Conservation (phyloP, 2,329 filamentous ascomycete species). For the Sclerotinia trifoliorum region DNA sequence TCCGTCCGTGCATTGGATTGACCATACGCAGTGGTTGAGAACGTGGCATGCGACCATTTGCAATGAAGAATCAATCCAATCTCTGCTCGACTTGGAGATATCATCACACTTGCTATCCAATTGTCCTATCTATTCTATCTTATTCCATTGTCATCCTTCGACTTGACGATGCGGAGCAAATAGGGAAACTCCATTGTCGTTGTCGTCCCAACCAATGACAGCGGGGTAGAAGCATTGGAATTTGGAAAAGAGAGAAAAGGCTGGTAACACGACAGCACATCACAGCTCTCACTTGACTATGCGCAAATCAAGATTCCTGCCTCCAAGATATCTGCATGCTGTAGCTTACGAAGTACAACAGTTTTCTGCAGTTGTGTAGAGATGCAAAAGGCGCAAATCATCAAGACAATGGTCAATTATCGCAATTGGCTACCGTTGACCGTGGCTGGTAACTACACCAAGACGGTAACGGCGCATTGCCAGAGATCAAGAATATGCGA, state of each 20-base stretch:
- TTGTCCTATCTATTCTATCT: not conserved
- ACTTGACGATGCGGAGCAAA: not conserved
- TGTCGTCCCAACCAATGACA: conserved; percentile 19
- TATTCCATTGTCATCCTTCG: not conserved
- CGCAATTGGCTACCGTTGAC: conserved; percentile 9
- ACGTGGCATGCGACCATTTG: conserved; percentile 22
- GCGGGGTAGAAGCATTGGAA: not conserved
- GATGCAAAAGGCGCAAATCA: conserved; percentile 1
- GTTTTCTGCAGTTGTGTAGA: conserved; percentile 3
- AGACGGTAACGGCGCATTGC: not conserved
- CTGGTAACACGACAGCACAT: conserved; percentile 21
- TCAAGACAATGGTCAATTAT: conserved; percentile 3
- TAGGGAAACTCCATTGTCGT: conserved; percentile 6
- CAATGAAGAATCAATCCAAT: conserved; percentile 2
- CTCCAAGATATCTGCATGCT: conserved; percentile 10
- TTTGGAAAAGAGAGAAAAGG: conserved; percentile 9
- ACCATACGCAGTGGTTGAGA: not conserved
- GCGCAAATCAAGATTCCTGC: conserved; percentile 16
- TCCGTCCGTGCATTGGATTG: conserved; percentile 9
- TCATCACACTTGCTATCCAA: conserved; percentile 13
- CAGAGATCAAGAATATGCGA: conserved; percentile 7
- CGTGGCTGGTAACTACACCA: conserved; percentile 21
- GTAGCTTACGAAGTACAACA: not conserved
- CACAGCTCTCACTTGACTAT: conserved; percentile 20
- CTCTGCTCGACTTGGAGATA: not conserved